A percentile compares a stretch with the other conserved stretches of the same genome.
Conservation (phyloP, 2,329 filamentous ascomycete species). For the Epichloe festucae region DNA sequence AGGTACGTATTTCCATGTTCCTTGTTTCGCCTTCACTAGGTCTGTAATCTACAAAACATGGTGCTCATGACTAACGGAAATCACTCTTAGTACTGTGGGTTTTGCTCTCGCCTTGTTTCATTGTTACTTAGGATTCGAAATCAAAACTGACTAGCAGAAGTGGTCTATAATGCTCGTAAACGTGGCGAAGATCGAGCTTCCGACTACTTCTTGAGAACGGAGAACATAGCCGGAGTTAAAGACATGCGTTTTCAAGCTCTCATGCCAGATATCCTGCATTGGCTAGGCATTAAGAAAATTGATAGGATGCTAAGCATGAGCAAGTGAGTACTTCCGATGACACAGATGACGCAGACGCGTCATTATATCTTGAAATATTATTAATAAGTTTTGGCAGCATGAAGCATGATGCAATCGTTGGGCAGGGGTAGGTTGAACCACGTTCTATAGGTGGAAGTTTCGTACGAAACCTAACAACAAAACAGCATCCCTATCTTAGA, state of each 20-base stretch:
- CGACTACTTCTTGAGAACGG: slow-evolving; percentile 94
- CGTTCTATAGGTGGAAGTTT: neutral
- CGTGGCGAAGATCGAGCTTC: slow-evolving; percentile 67
- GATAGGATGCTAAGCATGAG: slow-evolving; percentile 98
- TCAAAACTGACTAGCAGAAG: slow-evolving; percentile 13
- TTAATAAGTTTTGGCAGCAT: slow-evolving; percentile 39
- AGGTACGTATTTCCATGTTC: slow-evolving; percentile 38
- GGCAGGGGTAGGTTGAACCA: slow-evolving; percentile 45
- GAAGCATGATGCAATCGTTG: slow-evolving; percentile 83
- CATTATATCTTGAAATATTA: neutral
- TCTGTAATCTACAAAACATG: neutral
- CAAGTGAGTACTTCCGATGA: slow-evolving; percentile 45
- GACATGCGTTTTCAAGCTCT: slow-evolving; percentile 96
- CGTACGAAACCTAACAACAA: neutral
- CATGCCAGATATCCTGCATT: slow-evolving; percentile 96
- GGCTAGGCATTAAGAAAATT: slow-evolving; percentile 97
- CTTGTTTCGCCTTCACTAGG: too few species aligned
- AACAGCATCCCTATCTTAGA: slow-evolving; percentile 70
- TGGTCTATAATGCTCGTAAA: slow-evolving; percentile 70
- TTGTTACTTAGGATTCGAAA: slow-evolving; percentile 7
- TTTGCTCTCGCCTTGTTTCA: neutral
- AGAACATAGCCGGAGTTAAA: slow-evolving; percentile 95
- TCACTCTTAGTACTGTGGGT: slow-evolving; percentile 33
- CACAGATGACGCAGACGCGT: too few species aligned
- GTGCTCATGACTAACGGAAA: neutral